phyloP scores from a whole-genome alignment of 2,329 filamentous ascomycete genomes.

The Arachnomyces sp. region DNA sequence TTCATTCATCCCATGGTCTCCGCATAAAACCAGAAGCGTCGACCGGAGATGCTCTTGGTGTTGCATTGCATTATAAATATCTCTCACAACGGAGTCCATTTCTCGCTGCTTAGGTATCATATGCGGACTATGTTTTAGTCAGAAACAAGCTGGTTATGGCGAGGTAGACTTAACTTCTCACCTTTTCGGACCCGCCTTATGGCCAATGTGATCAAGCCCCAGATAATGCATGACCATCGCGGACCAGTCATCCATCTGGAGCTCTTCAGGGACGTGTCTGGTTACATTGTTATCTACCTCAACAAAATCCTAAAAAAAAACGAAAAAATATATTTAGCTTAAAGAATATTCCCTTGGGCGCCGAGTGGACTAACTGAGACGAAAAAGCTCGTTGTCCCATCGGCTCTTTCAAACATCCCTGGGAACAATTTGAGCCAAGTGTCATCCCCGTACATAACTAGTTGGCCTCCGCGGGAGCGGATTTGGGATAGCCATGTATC shows the following conservation, averaged over 20 bases:
- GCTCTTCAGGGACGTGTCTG: conserved; percentile 71
- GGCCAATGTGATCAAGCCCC: conserved; percentile 92
- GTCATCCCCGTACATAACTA: conserved; percentile 95
- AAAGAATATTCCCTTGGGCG: too few species aligned
- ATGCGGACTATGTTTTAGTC: conserved; percentile 53
- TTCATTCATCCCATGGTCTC: conserved; percentile 99
- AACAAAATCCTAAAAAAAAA: conserved; percentile 68
- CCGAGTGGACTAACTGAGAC: conserved; percentile 83
- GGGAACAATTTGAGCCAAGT: conserved; percentile 98
- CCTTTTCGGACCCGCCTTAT: conserved; percentile 86
- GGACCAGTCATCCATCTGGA: conserved; percentile 76
- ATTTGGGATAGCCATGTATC: conserved; percentile 97
- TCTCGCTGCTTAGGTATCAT: conserved; percentile 91
- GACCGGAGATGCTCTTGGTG: conserved; percentile 62
- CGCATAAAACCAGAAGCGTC: conserved; percentile 76
- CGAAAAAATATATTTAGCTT: conserved; percentile 11
- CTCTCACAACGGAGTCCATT: conserved; percentile 77
- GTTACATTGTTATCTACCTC: conserved; percentile 98
- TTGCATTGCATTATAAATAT: conserved; percentile 70
- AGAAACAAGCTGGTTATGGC: conserved; percentile 8
- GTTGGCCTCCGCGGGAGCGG: conserved; percentile 65
- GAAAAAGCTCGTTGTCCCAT: conserved; percentile 97
- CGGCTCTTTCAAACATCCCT: conserved; percentile 72
- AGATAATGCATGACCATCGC: conserved; percentile 93
- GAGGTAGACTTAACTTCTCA: conserved; percentile 31